Conservation (phyloP, 2,329 filamentous ascomycete species). For the Pseudogymnoascus sp. region DNA sequence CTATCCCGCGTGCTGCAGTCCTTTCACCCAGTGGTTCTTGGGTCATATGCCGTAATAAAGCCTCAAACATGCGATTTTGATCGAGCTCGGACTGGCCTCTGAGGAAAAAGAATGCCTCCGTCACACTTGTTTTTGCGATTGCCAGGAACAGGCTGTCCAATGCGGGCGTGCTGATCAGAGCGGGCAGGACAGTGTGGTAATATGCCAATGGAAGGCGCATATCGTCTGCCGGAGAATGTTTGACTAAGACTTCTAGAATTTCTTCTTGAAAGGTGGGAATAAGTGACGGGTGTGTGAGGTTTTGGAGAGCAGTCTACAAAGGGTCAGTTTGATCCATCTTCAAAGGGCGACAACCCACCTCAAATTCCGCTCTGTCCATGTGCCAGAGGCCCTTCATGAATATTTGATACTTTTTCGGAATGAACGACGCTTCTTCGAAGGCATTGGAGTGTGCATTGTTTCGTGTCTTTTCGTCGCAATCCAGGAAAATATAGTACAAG, state of each 20-base stretch:
- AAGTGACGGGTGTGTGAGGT: constrained; percentile 70
- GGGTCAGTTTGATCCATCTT: constrained; percentile 20
- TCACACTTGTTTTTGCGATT: constrained; percentile 57
- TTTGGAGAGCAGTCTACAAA: constrained; percentile 56
- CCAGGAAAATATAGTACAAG: constrained; percentile 75
- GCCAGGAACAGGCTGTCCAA: constrained; percentile 62
- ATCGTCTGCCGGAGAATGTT: constrained; percentile 50
- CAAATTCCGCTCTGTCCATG: constrained; percentile 64
- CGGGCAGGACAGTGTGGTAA: constrained; percentile 67
- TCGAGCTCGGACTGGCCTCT: constrained; percentile 54
- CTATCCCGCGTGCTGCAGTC: constrained; percentile 49
- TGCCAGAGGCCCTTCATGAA: constrained; percentile 79
- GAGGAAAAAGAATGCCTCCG: constrained; percentile 66
- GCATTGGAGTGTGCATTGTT: constrained; percentile 40
- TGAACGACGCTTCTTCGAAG: constrained; percentile 55
- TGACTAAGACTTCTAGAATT: constrained; percentile 62
- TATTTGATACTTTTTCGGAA: constrained; percentile 69
- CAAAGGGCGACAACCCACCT: constrained; percentile 33
- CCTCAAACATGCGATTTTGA: constrained; percentile 58
- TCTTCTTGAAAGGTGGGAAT: constrained; percentile 77
- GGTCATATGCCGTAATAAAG: constrained; percentile 53
- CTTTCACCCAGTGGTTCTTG: constrained; percentile 31
- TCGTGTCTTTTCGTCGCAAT: constrained; percentile 50
- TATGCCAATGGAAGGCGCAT: constrained; percentile 65
- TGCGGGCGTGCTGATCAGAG: constrained; percentile 55